A percentile compares a stretch with the other conserved stretches of the same genome.
phyloP scores from a whole-genome alignment of 306 rosid species.

The Sicyos edulis region DNA sequence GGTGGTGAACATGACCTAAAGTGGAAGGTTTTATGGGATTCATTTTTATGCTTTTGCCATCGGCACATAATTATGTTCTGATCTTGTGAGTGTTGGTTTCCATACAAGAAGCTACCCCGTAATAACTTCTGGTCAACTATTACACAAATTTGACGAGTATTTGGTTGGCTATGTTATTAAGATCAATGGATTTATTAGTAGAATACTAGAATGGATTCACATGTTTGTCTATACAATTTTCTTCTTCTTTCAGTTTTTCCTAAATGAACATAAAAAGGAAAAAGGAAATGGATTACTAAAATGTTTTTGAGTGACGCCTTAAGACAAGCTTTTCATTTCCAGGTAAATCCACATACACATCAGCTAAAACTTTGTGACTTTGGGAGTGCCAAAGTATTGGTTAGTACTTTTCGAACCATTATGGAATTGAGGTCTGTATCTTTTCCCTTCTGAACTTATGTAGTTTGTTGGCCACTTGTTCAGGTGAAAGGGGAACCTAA shows the following conservation, averaged over 20 bases:
- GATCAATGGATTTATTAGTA: neutral
- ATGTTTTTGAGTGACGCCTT: slow-evolving; percentile 19
- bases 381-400: slow-evolving; percentile 97
- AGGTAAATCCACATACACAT: slow-evolving; percentile 99
- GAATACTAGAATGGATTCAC: slow-evolving; percentile 10
- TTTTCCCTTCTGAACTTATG: neutral
- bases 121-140: slow-evolving; percentile 9
- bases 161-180: neutral
- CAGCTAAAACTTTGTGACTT: slow-evolving; percentile 96
- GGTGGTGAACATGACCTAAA: slow-evolving; percentile 10
- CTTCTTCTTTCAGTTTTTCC: neutral
- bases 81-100: neutral
- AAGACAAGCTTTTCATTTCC: slow-evolving; percentile 32
- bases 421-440: slow-evolving; percentile 21
- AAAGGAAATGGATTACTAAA: neutral
- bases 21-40: neutral
- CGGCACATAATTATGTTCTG: neutral
- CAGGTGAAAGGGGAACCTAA: slow-evolving; percentile 99
- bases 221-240: neutral
- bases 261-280: neutral
- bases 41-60: neutral
- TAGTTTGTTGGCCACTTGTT: slow-evolving; percentile 13
- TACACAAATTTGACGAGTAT: neutral
- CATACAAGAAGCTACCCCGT: slow-evolving; percentile 1
- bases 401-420: slow-evolving; percentile 36